Conservation (phyloP, 2,329 filamentous ascomycete genomes). For the Ceratocystis huliohia region DNA sequence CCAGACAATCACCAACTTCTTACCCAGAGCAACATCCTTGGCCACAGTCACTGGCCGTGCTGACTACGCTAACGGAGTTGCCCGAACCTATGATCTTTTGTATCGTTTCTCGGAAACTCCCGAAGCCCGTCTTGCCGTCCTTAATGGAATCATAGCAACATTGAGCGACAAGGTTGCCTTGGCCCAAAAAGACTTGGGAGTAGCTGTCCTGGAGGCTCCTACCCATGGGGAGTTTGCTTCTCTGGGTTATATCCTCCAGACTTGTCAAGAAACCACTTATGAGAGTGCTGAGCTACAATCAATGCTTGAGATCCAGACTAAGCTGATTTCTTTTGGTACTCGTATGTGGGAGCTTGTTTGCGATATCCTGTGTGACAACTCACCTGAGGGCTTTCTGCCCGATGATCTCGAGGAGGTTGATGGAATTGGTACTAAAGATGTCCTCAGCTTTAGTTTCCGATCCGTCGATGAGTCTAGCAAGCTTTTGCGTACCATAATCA, state of each 20-base stretch:
- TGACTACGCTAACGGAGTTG: conserved; percentile 85
- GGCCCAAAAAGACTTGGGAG: conserved; percentile 52
- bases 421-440: conserved; percentile 69
- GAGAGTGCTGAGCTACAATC: conserved; percentile 14
- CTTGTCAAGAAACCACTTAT: conserved; percentile 21
- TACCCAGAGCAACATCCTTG: conserved; percentile 40
- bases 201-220: conserved; percentile 52
- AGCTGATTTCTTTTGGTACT: conserved; percentile 41
- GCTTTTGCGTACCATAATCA: conserved; percentile 51
- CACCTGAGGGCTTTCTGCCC: conserved; percentile 75
- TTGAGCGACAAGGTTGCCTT: conserved; percentile 52
- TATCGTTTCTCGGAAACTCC: conserved; percentile 42
- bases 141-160: conserved; percentile 44
- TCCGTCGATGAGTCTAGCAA: conserved; percentile 88
- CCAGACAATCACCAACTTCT: conserved; percentile 35
- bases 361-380: conserved; percentile 77
- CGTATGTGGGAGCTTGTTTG: conserved; percentile 67
- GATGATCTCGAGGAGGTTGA: conserved; percentile 61
- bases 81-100: conserved; percentile 59
- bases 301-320: conserved; percentile 18
- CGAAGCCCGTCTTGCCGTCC: conserved; percentile 37
- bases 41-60: conserved; percentile 66
- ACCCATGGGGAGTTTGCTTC: conserved; percentile 60
- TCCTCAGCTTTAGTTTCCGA: conserved; percentile 89
- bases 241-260: conserved; percentile 31